Conservation (phyloP, 139 green algal species). For the Monoraphidium neglectum region DNA sequence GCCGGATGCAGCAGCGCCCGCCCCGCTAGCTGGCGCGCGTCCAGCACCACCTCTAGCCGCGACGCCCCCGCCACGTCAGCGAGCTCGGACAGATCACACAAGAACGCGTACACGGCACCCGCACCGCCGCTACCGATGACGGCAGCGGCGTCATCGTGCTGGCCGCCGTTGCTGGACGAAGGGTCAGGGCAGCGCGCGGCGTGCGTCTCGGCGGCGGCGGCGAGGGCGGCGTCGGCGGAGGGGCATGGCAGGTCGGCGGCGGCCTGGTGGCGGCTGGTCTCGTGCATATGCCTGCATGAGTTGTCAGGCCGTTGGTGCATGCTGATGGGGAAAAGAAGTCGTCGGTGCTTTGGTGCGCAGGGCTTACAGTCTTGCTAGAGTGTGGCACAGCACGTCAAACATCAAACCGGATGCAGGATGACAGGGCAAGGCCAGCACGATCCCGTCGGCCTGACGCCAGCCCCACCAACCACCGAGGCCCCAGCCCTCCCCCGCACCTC, state of each 20-base stretch:
- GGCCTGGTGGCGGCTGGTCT: conserved; percentile 28
- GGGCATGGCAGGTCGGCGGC: conserved; percentile 37
- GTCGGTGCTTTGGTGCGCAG: too few species aligned
- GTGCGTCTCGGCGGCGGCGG: conserved; percentile 12
- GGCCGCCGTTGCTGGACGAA: not conserved
- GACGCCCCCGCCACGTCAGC: conserved; percentile 44
- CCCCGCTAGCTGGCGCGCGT: conserved; percentile 41
- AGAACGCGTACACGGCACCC: conserved; percentile 21
- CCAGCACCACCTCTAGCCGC: conserved; percentile 48
- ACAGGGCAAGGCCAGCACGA: too few species aligned
- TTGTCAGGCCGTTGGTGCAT: not conserved
- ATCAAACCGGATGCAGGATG: too few species aligned
- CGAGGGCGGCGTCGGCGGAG: conserved; percentile 4
- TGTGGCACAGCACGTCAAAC: too few species aligned
- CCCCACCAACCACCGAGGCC: not conserved
- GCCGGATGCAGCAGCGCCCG: conserved; percentile 63
- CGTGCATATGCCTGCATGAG: conserved; percentile 29
- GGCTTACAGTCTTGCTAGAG: too few species aligned
- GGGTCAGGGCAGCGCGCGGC: not conserved
- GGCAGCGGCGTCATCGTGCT: not conserved
- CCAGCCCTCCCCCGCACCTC: conserved; percentile 15
- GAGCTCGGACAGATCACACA: conserved; percentile 63
- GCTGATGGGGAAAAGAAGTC: too few species aligned
- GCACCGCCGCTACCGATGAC: not conserved
- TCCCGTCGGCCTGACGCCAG: not conserved